A percentile compares a stretch with the other conserved stretches of the same genome.
These are phyloP conservation scores for Diospyros kaki DNA, from an alignment of 148 eudicot genomes.

Conservation along the genomic window DNA sequence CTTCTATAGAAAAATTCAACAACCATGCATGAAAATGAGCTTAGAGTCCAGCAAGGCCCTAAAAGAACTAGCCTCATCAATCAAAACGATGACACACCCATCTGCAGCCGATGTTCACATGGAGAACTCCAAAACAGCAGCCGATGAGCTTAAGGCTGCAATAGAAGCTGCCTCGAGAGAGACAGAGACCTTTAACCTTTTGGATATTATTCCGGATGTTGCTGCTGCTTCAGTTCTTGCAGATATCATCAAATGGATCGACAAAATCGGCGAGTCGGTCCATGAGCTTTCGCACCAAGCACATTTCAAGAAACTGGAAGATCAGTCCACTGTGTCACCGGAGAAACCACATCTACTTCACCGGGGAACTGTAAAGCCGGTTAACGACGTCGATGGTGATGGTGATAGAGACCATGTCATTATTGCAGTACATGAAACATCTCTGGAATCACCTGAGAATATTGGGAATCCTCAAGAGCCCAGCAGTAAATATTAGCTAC, in stretches of 20 bases:
- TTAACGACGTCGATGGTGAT: neutral
- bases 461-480: neutral
- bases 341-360: constrained; percentile 28
- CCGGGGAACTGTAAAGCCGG: constrained; percentile 43
- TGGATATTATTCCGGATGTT: constrained; percentile 11
- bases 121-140: constrained; percentile 33
- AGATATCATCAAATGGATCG: constrained; percentile 18
- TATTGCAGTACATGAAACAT: constrained; percentile 21
- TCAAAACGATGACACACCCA: constrained; percentile 38
- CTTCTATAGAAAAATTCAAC: constrained; percentile 35
- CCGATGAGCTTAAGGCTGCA: constrained; percentile 33
- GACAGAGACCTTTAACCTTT: neutral
- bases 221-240: constrained; percentile 29
- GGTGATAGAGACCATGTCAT: constrained; percentile 22
- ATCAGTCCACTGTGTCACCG: constrained; percentile 5
- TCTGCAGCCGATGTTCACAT: constrained; percentile 29
- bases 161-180: constrained; percentile 18
- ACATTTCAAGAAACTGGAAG: constrained; percentile 10
- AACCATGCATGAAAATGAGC: constrained; percentile 50
- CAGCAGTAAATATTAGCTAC: constrained; percentile 5
- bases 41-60: constrained; percentile 40
- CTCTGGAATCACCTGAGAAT: constrained; percentile 1
- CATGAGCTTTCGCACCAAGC: constrained; percentile 28
- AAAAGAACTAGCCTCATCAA: constrained; percentile 38
- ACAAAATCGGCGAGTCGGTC: constrained; percentile 28